A percentile compares a stretch with the other conserved stretches of the same genome.
Conservation (phyloP, 257 asterid genomes). For the Voacanga thouarsii region DNA sequence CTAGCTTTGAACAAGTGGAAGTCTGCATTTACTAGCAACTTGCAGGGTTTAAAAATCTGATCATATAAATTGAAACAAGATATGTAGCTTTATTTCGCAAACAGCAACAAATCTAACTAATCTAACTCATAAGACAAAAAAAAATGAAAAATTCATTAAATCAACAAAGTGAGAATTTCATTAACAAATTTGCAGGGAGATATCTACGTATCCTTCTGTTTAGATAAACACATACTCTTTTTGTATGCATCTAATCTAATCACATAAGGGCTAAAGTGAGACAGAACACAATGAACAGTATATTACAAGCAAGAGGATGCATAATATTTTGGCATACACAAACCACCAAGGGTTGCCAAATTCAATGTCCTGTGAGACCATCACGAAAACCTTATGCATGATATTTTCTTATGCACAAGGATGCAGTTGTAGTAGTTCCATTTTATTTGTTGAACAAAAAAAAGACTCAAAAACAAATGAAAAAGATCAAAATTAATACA, state of each 20-base stretch:
- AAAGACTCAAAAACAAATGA: too few relatives aligned
- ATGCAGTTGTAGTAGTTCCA: too few relatives aligned
- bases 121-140: too few relatives aligned
- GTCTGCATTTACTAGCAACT: constrained; percentile 66
- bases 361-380: too few relatives aligned
- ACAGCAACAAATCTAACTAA: neutral
- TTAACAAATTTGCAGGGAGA: neutral
- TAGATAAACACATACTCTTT: neutral
- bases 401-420: too few relatives aligned
- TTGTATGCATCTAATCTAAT: neutral
- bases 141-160: neutral
- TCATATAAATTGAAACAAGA: constrained; percentile 67
- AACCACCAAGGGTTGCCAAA: too few relatives aligned
- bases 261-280: neutral
- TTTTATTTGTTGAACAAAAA: too few relatives aligned
- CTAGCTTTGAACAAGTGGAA: constrained; percentile 89
- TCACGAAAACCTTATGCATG: too few relatives aligned
- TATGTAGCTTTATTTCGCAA: neutral
- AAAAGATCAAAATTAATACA: too few relatives aligned
- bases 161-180: neutral
- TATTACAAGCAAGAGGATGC: too few relatives aligned
- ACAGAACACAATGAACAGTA: neutral
- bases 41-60: constrained; percentile 81
- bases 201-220: neutral
- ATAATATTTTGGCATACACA: too few relatives aligned